These are phyloP conservation scores for Xenosphaeropsis pyriputrescens DNA, from an alignment of 2,329 filamentous ascomycete species.

Conservation along the genomic window DNA sequence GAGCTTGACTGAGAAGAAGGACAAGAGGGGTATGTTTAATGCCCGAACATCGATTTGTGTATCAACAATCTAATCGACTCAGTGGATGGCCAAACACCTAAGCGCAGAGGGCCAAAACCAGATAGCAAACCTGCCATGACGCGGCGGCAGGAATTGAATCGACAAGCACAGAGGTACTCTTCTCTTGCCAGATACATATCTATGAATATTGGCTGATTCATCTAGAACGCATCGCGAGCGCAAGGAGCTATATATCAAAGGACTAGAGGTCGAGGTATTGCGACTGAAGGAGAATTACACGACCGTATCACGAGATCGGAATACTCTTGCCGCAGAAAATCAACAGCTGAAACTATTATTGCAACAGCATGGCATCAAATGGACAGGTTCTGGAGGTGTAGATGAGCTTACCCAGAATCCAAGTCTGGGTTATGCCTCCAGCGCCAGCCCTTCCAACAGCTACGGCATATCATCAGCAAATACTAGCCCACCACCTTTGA, in stretches of 20 bases:
- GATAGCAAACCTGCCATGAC: slow-evolving; percentile 93
- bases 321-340: slow-evolving; percentile 67
- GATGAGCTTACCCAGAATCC: slow-evolving; percentile 23
- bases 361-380: slow-evolving; percentile 33
- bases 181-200: not conserved
- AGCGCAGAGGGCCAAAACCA: slow-evolving; percentile 86
- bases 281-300: slow-evolving; percentile 77
- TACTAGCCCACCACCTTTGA: slow-evolving; percentile 14
- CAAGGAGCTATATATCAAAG: slow-evolving; percentile 92
- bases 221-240: slow-evolving; percentile 85
- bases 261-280: slow-evolving; percentile 80
- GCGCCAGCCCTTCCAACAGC: slow-evolving; percentile 47
- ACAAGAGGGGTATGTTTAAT: slow-evolving; percentile 50
- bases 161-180: slow-evolving; percentile 80
- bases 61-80: not conserved
- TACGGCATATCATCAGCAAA: slow-evolving; percentile 31
- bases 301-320: slow-evolving; percentile 59
- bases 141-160: slow-evolving; percentile 81
- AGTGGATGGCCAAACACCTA: slow-evolving; percentile 69
- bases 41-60: not conserved
- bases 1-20: slow-evolving; percentile 56
- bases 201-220: slow-evolving; percentile 4
- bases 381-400: slow-evolving; percentile 15
- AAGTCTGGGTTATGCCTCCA: slow-evolving; percentile 32
- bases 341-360: slow-evolving; percentile 48